Percentiles rank a stretch among this genome's conserved stretches.
phyloP scores from a whole-genome alignment of 1,284 basidiomycete species.

The Stygiomarasmius scandens region DNA sequence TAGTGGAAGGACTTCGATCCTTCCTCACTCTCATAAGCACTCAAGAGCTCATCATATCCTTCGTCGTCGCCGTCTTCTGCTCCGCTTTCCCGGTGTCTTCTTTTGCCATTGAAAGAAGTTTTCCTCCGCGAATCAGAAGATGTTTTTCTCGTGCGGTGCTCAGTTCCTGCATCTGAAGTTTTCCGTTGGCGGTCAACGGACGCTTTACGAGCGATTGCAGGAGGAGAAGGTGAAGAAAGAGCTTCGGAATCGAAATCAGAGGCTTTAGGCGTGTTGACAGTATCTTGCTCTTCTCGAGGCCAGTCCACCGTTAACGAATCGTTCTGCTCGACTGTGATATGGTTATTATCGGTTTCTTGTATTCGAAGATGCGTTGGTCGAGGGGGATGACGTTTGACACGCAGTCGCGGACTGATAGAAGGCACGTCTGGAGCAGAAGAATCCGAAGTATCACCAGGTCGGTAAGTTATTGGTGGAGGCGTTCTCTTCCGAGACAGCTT shows the following conservation, averaged over 20 bases:
- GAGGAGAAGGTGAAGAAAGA: constrained; percentile 31
- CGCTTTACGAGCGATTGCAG: constrained; percentile 34
- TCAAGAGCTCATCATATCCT: constrained; percentile 71
- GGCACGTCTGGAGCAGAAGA: constrained; percentile 44
- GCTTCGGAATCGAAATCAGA: constrained; percentile 44
- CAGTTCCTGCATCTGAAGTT: constrained; percentile 45
- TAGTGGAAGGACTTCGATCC: constrained; percentile 6
- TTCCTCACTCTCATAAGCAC: constrained; percentile 78
- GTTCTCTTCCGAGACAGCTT: constrained; percentile 40
- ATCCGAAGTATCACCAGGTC: constrained; percentile 46
- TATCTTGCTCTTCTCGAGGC: constrained; percentile 52
- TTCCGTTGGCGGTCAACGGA: constrained; percentile 47
- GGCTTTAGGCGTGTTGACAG: constrained; percentile 56
- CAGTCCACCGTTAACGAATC: constrained; percentile 53
- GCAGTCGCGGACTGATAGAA: constrained; percentile 44
- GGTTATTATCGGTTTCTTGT: constrained; percentile 30
- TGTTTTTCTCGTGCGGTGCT: constrained; percentile 38
- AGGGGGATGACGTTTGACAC: constrained; percentile 50
- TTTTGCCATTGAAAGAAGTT: constrained; percentile 24
- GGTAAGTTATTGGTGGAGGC: constrained; percentile 30
- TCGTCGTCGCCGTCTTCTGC: constrained; percentile 79
- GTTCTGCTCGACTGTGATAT: constrained; percentile 31
- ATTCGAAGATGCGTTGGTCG: constrained; percentile 51
- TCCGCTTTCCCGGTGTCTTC: constrained; percentile 53
- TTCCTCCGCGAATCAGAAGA: constrained; percentile 35